Evolutionary conservation across 2,329 filamentous ascomycete genomes (phyloP).

Genomic region (Tolypocladium nubicola): DNA sequence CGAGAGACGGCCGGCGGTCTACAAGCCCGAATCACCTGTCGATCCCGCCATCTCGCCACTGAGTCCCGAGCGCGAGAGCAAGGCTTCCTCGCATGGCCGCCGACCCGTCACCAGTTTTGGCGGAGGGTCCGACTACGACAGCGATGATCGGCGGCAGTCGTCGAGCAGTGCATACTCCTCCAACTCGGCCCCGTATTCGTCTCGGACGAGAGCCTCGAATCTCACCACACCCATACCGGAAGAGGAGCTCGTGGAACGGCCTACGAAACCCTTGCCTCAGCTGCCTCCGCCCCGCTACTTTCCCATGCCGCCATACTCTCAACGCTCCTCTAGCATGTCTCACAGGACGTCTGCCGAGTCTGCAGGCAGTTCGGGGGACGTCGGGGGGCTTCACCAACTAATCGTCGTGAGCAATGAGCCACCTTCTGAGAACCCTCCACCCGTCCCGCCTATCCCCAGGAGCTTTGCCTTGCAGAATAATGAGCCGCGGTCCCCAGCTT

Average conservation of each 20-base stretch:
- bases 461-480: neutral
- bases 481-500: neutral
- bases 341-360: neutral
- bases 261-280: slow-evolving; percentile 1
- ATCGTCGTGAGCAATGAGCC: neutral
- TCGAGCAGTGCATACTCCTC: slow-evolving; percentile 7
- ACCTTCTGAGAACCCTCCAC: neutral
- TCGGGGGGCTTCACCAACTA: slow-evolving; percentile 4
- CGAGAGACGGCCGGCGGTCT: slow-evolving; percentile 9
- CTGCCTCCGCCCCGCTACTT: slow-evolving; percentile 3
- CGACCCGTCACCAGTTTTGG: slow-evolving; percentile 1
- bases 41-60: slow-evolving; percentile 7
- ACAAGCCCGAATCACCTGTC: slow-evolving; percentile 7
- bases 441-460: neutral
- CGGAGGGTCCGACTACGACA: slow-evolving; percentile 3
- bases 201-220: slow-evolving; percentile 4
- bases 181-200: slow-evolving; percentile 4
- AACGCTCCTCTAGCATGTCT: neutral
- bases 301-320: neutral
- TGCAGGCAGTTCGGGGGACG: slow-evolving; percentile 1
- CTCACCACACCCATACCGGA: slow-evolving; percentile 8
- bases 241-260: slow-evolving; percentile 1
- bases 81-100: neutral
- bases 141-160: slow-evolving; percentile 7
- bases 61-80: neutral